These are phyloP conservation scores for Bruguiera parviflora DNA, from an alignment of 345 rosid species.

Conservation along the genomic window DNA sequence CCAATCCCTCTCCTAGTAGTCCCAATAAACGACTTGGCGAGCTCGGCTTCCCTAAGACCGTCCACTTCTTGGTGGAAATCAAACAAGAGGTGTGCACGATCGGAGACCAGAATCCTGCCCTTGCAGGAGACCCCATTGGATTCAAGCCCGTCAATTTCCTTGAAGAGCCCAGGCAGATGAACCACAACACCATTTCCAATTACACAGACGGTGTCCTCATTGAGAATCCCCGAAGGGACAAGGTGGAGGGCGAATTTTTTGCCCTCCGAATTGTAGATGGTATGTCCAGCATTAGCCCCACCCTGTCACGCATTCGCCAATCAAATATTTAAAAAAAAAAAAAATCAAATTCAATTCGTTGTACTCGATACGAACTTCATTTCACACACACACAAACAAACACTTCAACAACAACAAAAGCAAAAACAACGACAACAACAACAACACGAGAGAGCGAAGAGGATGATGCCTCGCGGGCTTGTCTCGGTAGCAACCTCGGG, in stretches of 20 bases:
- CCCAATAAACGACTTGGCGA: constrained; percentile 84
- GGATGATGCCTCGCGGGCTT: no score
- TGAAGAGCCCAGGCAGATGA: constrained; percentile 76
- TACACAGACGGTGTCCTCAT: constrained; percentile 80
- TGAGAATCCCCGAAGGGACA: constrained; percentile 90
- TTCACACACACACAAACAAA: no score
- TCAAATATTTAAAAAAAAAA: no score
- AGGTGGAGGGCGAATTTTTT: constrained; percentile 95
- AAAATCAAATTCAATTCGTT: no score
- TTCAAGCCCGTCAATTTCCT: constrained; percentile 84
- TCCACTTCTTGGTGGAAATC: constrained; percentile 94
- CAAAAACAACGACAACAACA: no score
- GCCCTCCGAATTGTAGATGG: constrained; percentile 90
- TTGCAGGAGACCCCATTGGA: constrained; percentile 76
- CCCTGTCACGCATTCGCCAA: constrained; percentile 42
- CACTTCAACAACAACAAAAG: no score
- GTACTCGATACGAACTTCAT: no score
- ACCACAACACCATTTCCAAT: constrained; percentile 97
- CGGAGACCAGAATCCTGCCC: constrained; percentile 91
- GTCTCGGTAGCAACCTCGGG: no score
- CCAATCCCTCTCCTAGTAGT: constrained; percentile 96
- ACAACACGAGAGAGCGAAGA: no score
- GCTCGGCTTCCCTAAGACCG: constrained; percentile 85
- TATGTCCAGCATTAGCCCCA: constrained; percentile 99
- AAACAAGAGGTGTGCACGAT: constrained; percentile 84